A percentile compares a stretch with the other conserved stretches of the same genome.
Evolutionary conservation across 805 yeast genomes (phyloP).

Genomic region (Starmera pachycereana): DNA sequence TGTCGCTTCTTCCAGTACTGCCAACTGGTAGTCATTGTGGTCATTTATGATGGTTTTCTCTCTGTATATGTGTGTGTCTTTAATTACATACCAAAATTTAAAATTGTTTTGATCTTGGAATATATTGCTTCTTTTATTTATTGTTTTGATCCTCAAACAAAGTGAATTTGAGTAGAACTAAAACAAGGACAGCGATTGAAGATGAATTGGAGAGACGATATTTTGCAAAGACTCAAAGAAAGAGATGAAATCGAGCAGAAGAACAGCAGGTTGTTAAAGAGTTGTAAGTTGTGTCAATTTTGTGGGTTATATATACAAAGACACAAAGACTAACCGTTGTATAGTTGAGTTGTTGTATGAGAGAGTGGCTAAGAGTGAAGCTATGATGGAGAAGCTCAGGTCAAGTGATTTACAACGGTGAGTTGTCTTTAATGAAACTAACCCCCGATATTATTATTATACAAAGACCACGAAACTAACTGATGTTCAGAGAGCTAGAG

Average conservation of each 20-base stretch:
- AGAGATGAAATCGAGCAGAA: conserved; percentile 4
- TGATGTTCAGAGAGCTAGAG: conserved; percentile 3
- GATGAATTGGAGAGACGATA: conserved; percentile 4
- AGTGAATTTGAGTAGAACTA: not conserved
- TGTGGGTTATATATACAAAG: not conserved
- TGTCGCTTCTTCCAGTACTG: conserved; percentile 14
- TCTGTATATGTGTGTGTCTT: not conserved
- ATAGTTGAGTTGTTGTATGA: conserved; percentile 9
- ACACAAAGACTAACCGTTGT: not conserved
- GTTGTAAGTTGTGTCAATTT: conserved; percentile 5
- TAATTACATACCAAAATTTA: not conserved
- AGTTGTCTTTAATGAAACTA: not conserved
- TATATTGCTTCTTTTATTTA: not conserved
- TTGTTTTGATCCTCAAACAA: not conserved
- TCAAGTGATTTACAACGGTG: conserved; percentile 6
- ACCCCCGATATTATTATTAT: not conserved
- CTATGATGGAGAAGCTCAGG: not conserved
- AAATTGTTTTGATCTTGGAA: not conserved
- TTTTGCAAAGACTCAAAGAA: not conserved
- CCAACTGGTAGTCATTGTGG: conserved; percentile 7
- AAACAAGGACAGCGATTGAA: not conserved
- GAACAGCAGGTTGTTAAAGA: conserved; percentile 1
- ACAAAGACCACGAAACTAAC: not conserved
- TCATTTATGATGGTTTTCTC: not conserved
- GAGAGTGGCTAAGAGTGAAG: conserved; percentile 8